Percentiles rank a stretch among this genome's conserved stretches.
phyloP scores from a whole-genome alignment of 495 filamentous ascomycete genomes.

The Diplogelasinospora grovesii region DNA sequence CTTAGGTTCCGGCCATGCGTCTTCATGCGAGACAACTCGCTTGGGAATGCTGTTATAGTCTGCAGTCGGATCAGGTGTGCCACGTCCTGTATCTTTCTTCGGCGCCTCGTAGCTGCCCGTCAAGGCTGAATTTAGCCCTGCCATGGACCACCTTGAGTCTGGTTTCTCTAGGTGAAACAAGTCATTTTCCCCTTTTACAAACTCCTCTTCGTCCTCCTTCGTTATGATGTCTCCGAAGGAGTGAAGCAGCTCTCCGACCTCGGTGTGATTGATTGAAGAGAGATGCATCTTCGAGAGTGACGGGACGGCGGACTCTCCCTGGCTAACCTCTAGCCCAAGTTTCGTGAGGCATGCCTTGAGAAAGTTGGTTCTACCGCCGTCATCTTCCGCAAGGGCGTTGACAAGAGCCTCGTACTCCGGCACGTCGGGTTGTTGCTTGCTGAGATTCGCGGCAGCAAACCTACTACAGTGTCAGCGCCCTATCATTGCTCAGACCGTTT shows the following conservation, averaged over 20 bases:
- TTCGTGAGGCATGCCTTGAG: constrained; percentile 76
- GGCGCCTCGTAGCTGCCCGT: constrained; percentile 16
- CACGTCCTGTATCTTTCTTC: constrained; percentile 16
- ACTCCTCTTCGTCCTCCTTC: constrained; percentile 59
- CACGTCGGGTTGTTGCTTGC: constrained; percentile 50
- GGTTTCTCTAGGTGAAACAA: constrained; percentile 67
- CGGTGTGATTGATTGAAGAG: constrained; percentile 57
- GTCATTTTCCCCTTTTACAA: constrained; percentile 80
- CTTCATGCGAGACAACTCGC: constrained; percentile 61
- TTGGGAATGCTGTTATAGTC: constrained; percentile 74
- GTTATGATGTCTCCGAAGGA: constrained; percentile 63
- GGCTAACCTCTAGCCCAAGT: constrained; percentile 69
- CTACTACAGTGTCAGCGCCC: constrained; percentile 34
- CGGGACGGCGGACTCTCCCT: constrained; percentile 64
- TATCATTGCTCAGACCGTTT: background rate
- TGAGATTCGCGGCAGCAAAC: constrained; percentile 76
- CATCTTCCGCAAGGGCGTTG: constrained; percentile 61
- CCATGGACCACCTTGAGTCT: constrained; percentile 54
- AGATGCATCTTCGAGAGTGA: constrained; percentile 82
- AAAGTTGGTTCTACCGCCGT: constrained; percentile 64
- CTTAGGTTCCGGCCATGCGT: constrained; percentile 60
- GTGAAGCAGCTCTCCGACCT: constrained; percentile 59
- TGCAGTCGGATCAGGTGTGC: constrained; percentile 52
- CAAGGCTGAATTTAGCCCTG: constrained; percentile 28
- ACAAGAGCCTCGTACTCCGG: constrained; percentile 63